phyloP scores from a whole-genome alignment of 2,329 filamentous ascomycete genomes.

The Aspergillus awamori region DNA sequence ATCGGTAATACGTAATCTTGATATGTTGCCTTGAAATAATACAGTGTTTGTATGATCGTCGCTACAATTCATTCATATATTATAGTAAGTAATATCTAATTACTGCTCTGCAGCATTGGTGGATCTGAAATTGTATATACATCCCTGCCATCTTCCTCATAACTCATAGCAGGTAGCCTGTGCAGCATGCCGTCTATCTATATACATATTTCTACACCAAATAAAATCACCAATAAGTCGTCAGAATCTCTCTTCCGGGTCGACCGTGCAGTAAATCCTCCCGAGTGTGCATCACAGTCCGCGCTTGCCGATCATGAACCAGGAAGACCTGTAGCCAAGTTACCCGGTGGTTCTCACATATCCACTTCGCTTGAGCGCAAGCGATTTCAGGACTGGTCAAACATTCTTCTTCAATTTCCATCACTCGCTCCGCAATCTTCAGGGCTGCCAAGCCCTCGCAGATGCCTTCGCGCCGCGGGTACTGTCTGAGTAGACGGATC shows the following conservation, averaged over 20 bases:
- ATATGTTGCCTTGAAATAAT: too few species aligned
- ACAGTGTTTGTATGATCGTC: too few species aligned
- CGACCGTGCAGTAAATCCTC: slow-evolving; percentile 24
- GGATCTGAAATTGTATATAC: neutral
- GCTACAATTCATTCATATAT: too few species aligned
- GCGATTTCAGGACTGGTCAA: neutral
- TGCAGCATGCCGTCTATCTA: neutral
- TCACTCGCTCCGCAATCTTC: neutral
- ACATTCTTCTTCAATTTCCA: slow-evolving; percentile 2
- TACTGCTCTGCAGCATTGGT: too few species aligned
- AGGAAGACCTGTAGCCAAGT: neutral
- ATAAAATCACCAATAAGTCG: neutral
- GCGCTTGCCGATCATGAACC: slow-evolving; percentile 1
- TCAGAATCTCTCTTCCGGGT: neutral
- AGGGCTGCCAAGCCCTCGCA: slow-evolving; percentile 3
- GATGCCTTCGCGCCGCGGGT: slow-evolving; percentile 8
- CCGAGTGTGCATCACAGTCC: slow-evolving; percentile 1
- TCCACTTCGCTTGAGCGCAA: neutral
- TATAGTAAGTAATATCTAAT: too few species aligned
- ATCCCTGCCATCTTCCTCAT: neutral
- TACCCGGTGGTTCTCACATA: slow-evolving; percentile 3
- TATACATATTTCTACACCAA: neutral
- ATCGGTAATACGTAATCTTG: too few species aligned
- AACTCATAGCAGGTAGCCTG: neutral
- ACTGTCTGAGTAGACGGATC: neutral